Base-by-base conservation (phyloP, 1,284 basidiomycete genomes). In the Moniliophthora roreri region DNA sequence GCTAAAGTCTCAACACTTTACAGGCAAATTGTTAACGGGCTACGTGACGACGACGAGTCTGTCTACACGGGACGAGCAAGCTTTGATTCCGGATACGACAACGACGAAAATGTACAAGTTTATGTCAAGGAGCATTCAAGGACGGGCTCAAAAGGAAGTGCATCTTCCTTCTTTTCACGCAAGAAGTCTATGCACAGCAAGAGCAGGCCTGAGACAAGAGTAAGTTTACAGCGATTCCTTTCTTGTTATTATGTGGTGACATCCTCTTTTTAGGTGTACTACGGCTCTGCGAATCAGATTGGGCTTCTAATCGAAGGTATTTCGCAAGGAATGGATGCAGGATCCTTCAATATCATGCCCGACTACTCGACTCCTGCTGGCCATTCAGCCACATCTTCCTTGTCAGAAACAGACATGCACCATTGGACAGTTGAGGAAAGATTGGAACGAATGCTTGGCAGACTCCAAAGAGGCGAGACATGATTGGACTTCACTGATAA, bases 21-120 rank as follows among this genome's bases (percentile, higher is more conserved):
- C 48, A 91, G 88, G 88, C 85, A 84, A 54, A 89, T 92, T 58
- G 87, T 92, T 45, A 89, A 91, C 61, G 86, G 87, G 15, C 69
- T 93, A 58, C 84, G 89, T 36, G 87, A 90, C 48, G 86, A 85
- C 24, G 88, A 91, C 60, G 85, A 87, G 58, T 87, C 84, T 42
- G 69, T 79, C 58, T 87, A 87, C 62, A 78, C 77, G 20, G 77
- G 79, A 57, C 83, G 89, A 47, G 72, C 78, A 13, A 91, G 88
- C 65, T 83, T 90, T 64, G 77, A 80, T 39, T 91, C 89, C 36
- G 88, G 89, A 58, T 87, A 84, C 77, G 77, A 58, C 79, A 85
- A 58, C 66, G 73, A 69, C 50, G 85, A 89, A 11, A 78, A 77
- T 18, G 68, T 88, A 51, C 86, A 89, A 63, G 64, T 88, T 18